These are phyloP conservation scores for Boletus reticulatus DNA, from an alignment of 768 basidiomycete species.

Conservation along the genomic window DNA sequence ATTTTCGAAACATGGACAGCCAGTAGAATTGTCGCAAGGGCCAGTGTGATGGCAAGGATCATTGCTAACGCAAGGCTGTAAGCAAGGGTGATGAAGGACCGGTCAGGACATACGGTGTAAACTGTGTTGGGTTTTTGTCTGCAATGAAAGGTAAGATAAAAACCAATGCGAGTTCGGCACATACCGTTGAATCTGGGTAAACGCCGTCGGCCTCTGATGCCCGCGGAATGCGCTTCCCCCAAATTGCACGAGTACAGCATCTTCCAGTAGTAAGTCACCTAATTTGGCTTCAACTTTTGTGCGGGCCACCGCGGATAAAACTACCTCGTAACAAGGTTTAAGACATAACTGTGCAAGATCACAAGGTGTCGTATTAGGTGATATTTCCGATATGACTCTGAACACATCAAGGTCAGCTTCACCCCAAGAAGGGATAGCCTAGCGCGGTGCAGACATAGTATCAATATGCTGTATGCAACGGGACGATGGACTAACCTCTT, in stretches of 20 bases:
- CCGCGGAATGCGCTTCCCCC: neutral
- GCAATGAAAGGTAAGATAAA: slow-evolving; percentile 6
- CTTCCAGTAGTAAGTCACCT: slow-evolving; percentile 25
- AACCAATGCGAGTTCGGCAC: neutral
- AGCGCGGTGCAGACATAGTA: neutral
- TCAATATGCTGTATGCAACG: neutral
- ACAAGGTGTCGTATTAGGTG: slow-evolving; percentile 49
- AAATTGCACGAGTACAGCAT: slow-evolving; percentile 5
- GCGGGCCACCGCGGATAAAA: neutral
- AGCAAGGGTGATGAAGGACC: neutral
- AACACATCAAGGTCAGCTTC: slow-evolving; percentile 39
- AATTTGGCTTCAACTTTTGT: slow-evolving; percentile 1
- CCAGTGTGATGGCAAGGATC: slow-evolving; percentile 57
- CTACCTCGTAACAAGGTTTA: slow-evolving; percentile 61
- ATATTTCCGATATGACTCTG: slow-evolving; percentile 38
- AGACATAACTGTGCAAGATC: slow-evolving; percentile 52
- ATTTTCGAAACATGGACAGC: slow-evolving; percentile 51
- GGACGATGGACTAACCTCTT: slow-evolving; percentile 12
- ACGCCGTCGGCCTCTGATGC: slow-evolving; percentile 7
- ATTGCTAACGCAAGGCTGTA: slow-evolving; percentile 31
- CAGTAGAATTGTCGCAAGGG: slow-evolving; percentile 41
- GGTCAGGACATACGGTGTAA: slow-evolving; percentile 24
- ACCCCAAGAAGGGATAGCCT: slow-evolving; percentile 41
- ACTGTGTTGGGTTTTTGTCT: slow-evolving; percentile 18
- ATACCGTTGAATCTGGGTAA: slow-evolving; percentile 22